Conservation (phyloP, 495 filamentous ascomycete species). For the Hypoxylon fuscum region DNA sequence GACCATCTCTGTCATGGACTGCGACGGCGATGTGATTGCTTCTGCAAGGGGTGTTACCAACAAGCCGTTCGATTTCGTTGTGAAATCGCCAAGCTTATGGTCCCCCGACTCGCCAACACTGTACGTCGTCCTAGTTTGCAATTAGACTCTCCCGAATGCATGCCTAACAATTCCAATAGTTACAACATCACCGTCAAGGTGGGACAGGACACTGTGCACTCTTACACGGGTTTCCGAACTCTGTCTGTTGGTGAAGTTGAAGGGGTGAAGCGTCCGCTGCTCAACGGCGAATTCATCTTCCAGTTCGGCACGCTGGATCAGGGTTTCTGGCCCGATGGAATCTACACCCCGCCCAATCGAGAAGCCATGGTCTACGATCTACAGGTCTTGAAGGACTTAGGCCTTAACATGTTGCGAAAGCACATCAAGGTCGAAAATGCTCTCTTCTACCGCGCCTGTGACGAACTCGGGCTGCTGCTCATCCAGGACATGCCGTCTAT, state of each 20-base stretch:
- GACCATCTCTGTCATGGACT: slow-evolving; percentile 54
- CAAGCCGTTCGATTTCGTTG: slow-evolving; percentile 59
- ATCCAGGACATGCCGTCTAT: slow-evolving; percentile 76
- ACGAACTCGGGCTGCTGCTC: slow-evolving; percentile 68
- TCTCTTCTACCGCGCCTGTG: slow-evolving; percentile 73
- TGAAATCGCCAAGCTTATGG: slow-evolving; percentile 64
- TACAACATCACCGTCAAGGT: slow-evolving; percentile 69
- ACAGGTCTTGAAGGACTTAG: slow-evolving; percentile 65
- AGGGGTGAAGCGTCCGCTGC: slow-evolving; percentile 66
- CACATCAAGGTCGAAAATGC: slow-evolving; percentile 76
- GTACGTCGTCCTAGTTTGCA: slow-evolving; percentile 10
- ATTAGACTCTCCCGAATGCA: neutral
- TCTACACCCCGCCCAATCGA: slow-evolving; percentile 66
- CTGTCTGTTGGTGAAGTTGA: slow-evolving; percentile 61
- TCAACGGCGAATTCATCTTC: slow-evolving; percentile 73
- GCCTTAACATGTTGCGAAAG: slow-evolving; percentile 75
- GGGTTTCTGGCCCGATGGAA: slow-evolving; percentile 74
- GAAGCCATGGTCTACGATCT: slow-evolving; percentile 75
- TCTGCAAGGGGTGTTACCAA: slow-evolving; percentile 50
- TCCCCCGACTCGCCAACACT: slow-evolving; percentile 67
- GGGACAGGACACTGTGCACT: slow-evolving; percentile 62
- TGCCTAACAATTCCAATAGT: slow-evolving; percentile 14
- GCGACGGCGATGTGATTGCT: slow-evolving; percentile 45
- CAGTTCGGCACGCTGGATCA: slow-evolving; percentile 74
- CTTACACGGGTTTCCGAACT: slow-evolving; percentile 75